phyloP scores from a whole-genome alignment of 176 grass and related monocot genomes.

The Carex pumila region DNA sequence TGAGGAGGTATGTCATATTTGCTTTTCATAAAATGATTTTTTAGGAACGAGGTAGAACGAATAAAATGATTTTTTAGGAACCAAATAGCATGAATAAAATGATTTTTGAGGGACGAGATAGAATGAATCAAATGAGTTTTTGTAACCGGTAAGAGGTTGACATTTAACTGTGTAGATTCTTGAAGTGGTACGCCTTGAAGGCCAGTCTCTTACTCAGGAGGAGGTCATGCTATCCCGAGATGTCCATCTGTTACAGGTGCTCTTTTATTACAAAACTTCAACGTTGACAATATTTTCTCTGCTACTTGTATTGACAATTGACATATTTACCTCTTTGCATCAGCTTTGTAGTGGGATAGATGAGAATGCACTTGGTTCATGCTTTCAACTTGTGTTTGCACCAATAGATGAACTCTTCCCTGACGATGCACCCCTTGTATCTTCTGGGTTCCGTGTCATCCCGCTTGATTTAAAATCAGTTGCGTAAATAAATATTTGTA shows the following conservation, averaged over 20 bases:
- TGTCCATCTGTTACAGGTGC: slow-evolving; percentile 92
- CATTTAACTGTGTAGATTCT: slow-evolving; percentile 48
- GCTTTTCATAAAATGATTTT: not conserved
- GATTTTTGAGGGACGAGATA: no score
- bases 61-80: no score
- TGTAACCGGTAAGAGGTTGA: not conserved
- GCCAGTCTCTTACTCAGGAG: slow-evolving; percentile 63
- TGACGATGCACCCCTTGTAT: slow-evolving; percentile 81
- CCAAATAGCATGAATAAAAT: no score
- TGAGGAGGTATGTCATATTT: slow-evolving; percentile 66
- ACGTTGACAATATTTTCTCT: not conserved
- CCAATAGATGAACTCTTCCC: slow-evolving; percentile 94
- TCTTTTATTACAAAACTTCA: not conserved
- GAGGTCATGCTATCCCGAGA: slow-evolving; percentile 61
- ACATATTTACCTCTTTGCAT: slow-evolving; percentile 20
- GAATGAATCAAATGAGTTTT: not conserved
- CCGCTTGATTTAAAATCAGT: slow-evolving; percentile 85
- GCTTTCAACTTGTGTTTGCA: slow-evolving; percentile 97
- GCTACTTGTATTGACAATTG: not conserved
- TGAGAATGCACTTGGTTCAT: slow-evolving; percentile 89
- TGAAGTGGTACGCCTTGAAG: slow-evolving; percentile 95
- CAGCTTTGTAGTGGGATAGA: slow-evolving; percentile 96
- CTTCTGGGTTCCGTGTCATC: slow-evolving; percentile 93
- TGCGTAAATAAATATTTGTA: slow-evolving; percentile 25
- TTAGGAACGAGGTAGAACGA: no score